Percentiles rank a stretch among this genome's conserved stretches.
These are phyloP conservation scores for Avena insularis DNA, from an alignment of 176 grass and related monocot genomes.

Conservation along the genomic window DNA sequence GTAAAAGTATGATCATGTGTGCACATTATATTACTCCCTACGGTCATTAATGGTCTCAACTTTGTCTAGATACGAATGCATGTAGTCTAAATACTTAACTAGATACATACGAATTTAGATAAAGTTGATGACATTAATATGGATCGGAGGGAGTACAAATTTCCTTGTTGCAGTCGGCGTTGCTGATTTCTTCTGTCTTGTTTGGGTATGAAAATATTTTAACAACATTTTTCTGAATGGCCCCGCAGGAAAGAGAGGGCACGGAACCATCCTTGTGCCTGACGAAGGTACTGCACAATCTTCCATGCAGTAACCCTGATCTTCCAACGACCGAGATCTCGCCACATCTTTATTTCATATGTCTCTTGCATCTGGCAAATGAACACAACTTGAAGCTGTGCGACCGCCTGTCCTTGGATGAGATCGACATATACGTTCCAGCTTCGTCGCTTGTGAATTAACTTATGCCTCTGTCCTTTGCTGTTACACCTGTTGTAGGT, in stretches of 20 bases:
- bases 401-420: conserved; percentile 73
- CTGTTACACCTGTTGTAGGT: background rate
- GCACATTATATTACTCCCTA: no score
- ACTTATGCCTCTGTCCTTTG: background rate
- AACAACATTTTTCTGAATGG: conserved; percentile 14
- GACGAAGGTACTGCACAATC: conserved; percentile 63
- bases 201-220: conserved; percentile 5
- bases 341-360: conserved; percentile 91
- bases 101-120: no score
- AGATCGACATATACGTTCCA: conserved; percentile 78
- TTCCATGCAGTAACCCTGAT: conserved; percentile 62
- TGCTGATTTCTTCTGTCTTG: conserved; percentile 10
- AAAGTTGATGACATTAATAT: no score
- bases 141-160: no score
- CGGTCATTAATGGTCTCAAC: no score
- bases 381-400: conserved; percentile 67
- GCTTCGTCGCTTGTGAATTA: conserved; percentile 52
- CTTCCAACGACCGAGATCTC: conserved; percentile 70
- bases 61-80: no score
- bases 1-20: no score
- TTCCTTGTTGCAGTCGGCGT: background rate
- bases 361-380: conserved; percentile 91
- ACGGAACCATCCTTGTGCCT: conserved; percentile 48
- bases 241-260: conserved; percentile 45
- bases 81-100: no score